Conservation (phyloP, 2,329 filamentous ascomycete species). For the Fusarium albidum region DNA sequence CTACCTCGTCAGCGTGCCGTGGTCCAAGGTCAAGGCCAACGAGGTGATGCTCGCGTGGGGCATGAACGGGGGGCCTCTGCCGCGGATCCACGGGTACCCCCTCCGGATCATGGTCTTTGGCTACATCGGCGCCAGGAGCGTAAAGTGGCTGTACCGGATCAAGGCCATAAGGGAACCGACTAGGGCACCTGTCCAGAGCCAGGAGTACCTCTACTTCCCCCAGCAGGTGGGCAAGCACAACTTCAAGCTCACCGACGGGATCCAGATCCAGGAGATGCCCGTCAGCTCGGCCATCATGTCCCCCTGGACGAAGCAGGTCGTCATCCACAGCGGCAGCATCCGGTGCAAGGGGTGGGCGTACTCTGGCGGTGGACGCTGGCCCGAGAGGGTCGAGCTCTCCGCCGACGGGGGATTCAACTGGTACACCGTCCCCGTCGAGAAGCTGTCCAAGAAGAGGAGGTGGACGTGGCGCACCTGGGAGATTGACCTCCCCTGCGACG, state of each 20-base stretch:
- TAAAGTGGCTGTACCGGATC: constrained; percentile 70
- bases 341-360: constrained; percentile 66
- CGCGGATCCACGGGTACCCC: constrained; percentile 72
- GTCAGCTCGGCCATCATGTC: constrained; percentile 73
- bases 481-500: constrained; percentile 67
- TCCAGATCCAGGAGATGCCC: constrained; percentile 77
- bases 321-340: constrained; percentile 68
- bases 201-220: constrained; percentile 74
- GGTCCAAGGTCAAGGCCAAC: constrained; percentile 71
- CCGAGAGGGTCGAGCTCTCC: constrained; percentile 70
- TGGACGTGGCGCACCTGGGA: constrained; percentile 73
- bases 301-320: constrained; percentile 66
- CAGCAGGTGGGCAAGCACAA: constrained; percentile 76
- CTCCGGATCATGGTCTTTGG: constrained; percentile 69
- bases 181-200: constrained; percentile 68
- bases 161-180: constrained; percentile 66
- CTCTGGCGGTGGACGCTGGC: constrained; percentile 65
- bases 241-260: constrained; percentile 63
- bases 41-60: constrained; percentile 75
- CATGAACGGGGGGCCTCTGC: constrained; percentile 73
- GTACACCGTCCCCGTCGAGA: constrained; percentile 69
- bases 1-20: constrained; percentile 73
- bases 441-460: constrained; percentile 68
- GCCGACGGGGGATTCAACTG: constrained; percentile 70
- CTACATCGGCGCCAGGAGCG: constrained; percentile 72